Conservation (phyloP, 2,329 filamentous ascomycete species). For the Epicoccum nigrum region DNA sequence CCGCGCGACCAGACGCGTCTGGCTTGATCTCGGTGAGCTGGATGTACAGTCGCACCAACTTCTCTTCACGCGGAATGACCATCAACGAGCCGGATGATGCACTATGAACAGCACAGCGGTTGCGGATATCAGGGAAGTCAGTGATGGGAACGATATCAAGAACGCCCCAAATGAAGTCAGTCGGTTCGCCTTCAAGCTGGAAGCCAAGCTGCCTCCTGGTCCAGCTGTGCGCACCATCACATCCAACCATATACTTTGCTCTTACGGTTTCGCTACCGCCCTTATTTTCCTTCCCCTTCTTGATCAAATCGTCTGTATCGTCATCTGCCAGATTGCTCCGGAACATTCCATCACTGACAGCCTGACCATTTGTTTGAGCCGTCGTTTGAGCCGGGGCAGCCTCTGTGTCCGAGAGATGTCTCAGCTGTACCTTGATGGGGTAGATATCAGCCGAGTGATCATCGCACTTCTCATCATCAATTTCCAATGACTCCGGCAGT, state of each 20-base stretch:
- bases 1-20: conserved; percentile 55
- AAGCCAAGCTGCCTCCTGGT: conserved; percentile 64
- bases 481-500: conserved; percentile 61
- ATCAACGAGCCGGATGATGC: conserved; percentile 64
- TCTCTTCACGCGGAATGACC: conserved; percentile 69
- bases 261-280: conserved; percentile 53
- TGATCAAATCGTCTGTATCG: conserved; percentile 62
- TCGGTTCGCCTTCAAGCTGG: conserved; percentile 62
- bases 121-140: conserved; percentile 66
- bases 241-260: conserved; percentile 70
- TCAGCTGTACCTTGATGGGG: conserved; percentile 65
- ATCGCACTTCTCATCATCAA: conserved; percentile 59
- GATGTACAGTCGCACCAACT: conserved; percentile 68
- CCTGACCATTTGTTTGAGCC: conserved; percentile 47
- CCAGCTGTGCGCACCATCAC: conserved; percentile 73
- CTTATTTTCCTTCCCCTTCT: conserved; percentile 46
- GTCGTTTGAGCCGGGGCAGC: conserved; percentile 58
- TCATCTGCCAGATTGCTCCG: conserved; percentile 64
- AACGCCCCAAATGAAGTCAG: conserved; percentile 61
- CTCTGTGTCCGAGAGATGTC: conserved; percentile 64
- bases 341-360: conserved; percentile 61
- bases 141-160: conserved; percentile 60
- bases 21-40: conserved; percentile 61
- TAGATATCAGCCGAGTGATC: conserved; percentile 56
- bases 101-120: conserved; percentile 64